A percentile compares a stretch with the other conserved stretches of the same genome.
Evolutionary conservation across 768 basidiomycete genomes (phyloP).

Genomic region (Lyophyllum semitale): DNA sequence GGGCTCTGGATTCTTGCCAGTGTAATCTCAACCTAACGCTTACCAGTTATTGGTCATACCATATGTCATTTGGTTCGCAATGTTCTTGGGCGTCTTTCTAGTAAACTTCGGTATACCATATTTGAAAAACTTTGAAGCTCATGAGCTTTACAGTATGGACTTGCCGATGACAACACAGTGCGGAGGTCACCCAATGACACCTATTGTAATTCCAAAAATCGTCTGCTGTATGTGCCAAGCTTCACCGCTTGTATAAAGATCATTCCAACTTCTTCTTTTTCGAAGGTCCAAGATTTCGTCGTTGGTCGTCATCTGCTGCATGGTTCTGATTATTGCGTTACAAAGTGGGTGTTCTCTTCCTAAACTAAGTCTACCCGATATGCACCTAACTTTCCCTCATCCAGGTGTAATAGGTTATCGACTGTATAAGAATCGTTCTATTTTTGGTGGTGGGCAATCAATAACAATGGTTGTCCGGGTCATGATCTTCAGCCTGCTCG

Average conservation of each 20-base stretch:
- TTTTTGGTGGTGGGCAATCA: conserved; percentile 13
- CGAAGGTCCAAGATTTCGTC: conserved; percentile 28
- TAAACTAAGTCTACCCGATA: not conserved
- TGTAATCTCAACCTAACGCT: not conserved
- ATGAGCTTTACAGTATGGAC: conserved; percentile 22
- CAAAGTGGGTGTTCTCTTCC: conserved; percentile 16
- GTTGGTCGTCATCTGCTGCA: conserved; percentile 21
- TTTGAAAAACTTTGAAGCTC: not conserved
- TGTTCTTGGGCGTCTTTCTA: conserved; percentile 24
- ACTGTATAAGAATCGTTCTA: conserved; percentile 23
- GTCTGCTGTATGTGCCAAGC: conserved; percentile 15
- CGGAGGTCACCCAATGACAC: conserved; percentile 27
- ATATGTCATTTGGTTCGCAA: conserved; percentile 25
- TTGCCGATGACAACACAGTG: conserved; percentile 21
- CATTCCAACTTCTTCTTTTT: not conserved
- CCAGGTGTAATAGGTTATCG: conserved; percentile 25
- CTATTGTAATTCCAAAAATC: conserved; percentile 28
- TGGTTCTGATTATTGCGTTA: conserved; percentile 20
- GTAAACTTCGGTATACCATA: conserved; percentile 12
- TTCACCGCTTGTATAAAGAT: not conserved
- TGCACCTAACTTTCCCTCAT: not conserved
- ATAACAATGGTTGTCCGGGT: conserved; percentile 28
- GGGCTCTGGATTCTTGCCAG: not conserved
- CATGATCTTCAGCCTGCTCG: conserved; percentile 30
- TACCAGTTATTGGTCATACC: conserved; percentile 27